Evolutionary conservation across 176 grass and related monocot genomes (phyloP).

Genomic region (Oryza glumipatula): DNA sequence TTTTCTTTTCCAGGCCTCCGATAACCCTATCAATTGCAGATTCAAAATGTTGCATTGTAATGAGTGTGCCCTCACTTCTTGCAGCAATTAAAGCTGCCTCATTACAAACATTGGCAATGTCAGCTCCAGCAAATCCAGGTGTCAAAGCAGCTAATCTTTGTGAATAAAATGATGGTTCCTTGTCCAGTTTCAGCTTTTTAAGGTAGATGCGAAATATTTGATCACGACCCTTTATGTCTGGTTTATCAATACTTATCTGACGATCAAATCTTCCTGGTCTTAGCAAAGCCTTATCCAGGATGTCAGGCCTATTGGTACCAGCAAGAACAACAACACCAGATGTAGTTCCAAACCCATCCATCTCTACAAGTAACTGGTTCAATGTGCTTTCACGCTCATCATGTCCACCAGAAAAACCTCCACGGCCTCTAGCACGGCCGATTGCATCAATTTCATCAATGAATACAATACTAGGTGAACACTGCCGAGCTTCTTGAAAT

Average conservation of each 20-base stretch:
- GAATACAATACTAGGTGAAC: constrained; percentile 89
- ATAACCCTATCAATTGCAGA: constrained; percentile 90
- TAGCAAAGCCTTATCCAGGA: constrained; percentile 91
- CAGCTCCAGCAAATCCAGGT: constrained; percentile 92
- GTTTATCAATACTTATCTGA: constrained; percentile 89
- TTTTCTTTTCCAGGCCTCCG: constrained; percentile 96
- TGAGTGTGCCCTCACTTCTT: constrained; percentile 57
- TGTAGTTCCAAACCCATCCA: constrained; percentile 97
- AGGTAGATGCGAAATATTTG: constrained; percentile 93
- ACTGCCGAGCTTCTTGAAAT: constrained; percentile 85
- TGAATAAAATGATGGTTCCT: constrained; percentile 86
- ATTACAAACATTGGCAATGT: constrained; percentile 98
- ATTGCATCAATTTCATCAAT: constrained; percentile 98
- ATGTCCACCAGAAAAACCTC: constrained; percentile 66
- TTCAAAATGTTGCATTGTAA: constrained; percentile 90
- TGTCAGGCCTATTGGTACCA: constrained; percentile 93
- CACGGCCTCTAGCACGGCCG: constrained; percentile 76
- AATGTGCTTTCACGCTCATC: constrained; percentile 90
- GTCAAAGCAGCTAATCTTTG: constrained; percentile 90
- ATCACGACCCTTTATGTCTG: constrained; percentile 86
- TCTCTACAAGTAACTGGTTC: constrained; percentile 94
- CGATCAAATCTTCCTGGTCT: constrained; percentile 96
- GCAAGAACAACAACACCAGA: constrained; percentile 87
- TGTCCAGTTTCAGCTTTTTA: constrained; percentile 89
- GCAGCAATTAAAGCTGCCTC: constrained; percentile 90